phyloP scores from a whole-genome alignment of 2,329 filamentous ascomycete species.

The Exophiala mesophila region DNA sequence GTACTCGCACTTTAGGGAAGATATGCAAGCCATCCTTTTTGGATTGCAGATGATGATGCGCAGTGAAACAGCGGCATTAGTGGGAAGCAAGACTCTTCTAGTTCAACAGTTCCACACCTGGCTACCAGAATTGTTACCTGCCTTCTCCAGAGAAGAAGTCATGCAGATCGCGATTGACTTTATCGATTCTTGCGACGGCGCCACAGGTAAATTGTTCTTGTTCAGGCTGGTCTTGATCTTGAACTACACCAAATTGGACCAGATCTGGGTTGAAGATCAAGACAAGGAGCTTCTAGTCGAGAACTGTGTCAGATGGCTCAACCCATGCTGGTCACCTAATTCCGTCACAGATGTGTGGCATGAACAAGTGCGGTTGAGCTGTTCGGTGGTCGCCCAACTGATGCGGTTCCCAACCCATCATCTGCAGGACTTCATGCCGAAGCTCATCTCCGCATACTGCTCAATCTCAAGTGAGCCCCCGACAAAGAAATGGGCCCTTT shows the following conservation, averaged over 20 bases:
- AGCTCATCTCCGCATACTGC: constrained; percentile 84
- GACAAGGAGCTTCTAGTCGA: constrained; percentile 68
- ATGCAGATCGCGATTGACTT: constrained; percentile 88
- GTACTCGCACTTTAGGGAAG: constrained; percentile 65
- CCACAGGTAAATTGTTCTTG: constrained; percentile 84
- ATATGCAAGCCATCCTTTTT: constrained; percentile 83
- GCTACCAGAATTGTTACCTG: constrained; percentile 80
- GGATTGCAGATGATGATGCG: constrained; percentile 85
- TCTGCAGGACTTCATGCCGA: constrained; percentile 83
- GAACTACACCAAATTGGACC: constrained; percentile 72
- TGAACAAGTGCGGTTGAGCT: constrained; percentile 88
- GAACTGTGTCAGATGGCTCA: constrained; percentile 85
- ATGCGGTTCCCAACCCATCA: constrained; percentile 71
- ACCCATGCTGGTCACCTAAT: constrained; percentile 82
- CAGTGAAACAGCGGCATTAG: constrained; percentile 74
- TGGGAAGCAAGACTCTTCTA: constrained; percentile 89
- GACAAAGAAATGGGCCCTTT: constrained; percentile 58
- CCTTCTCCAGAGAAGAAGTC: constrained; percentile 77
- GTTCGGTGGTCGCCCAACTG: constrained; percentile 84
- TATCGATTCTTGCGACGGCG: constrained; percentile 80
- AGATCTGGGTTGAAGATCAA: constrained; percentile 74
- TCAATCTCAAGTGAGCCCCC: constrained; percentile 65
- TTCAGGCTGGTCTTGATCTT: constrained; percentile 92
- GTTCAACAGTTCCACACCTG: constrained; percentile 97
- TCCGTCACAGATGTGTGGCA: constrained; percentile 79